Evolutionary conservation across 2,329 filamentous ascomycete genomes (phyloP), one percentile per base, ranked within the genome.

Genomic region (Curvularia sp.): DNA sequence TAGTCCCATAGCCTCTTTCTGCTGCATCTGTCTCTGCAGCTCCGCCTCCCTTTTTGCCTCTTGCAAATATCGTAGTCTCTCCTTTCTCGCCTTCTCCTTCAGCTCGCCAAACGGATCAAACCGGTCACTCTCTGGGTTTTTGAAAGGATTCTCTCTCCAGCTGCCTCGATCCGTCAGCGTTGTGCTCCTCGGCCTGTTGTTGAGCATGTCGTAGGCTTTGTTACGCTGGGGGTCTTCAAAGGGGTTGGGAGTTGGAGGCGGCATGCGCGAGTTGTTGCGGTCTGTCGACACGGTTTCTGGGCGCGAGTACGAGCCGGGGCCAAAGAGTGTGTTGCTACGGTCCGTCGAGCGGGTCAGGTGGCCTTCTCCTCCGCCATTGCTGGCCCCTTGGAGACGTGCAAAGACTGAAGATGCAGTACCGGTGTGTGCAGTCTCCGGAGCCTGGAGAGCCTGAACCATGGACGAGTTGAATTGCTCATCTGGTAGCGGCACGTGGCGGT

Each of bases 91-190:
- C 52, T 72, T 73, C 27, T 70, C 71, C 38, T 75, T 68, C 51
- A 77, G 45, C 57, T 76, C 73, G 9, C 74, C 74, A 62, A 77
- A 77, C 0, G 74, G 74, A 64, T 77, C 74, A 32, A 77, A 77
- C 1, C 74, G 67, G 21, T 76, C 71, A 36, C 69, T 73, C 12
- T 65, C 65, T 0, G 74, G 74, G 41, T 77, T 64, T 18, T 67
- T 67, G 63, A 77, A 77, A 0, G 74, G 74, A 43, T 77, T 77
- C 55, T 70, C 57, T 13, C 70, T 49, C 74, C 74, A 77, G 21
- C 66, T 70, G 1, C 72, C 73, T 0, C 73, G 66, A 53, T 77
- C 72, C 0, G 74, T 77, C 3, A 77, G 57, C 4, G 74, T 77
- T 0, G 74, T 76, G 0, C 68, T 73, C 6, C 72, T 51, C 1